A percentile compares a stretch with the other conserved stretches of the same genome.
Conservation (phyloP, 2,329 filamentous ascomycete species). For the Claviceps maximensis region DNA sequence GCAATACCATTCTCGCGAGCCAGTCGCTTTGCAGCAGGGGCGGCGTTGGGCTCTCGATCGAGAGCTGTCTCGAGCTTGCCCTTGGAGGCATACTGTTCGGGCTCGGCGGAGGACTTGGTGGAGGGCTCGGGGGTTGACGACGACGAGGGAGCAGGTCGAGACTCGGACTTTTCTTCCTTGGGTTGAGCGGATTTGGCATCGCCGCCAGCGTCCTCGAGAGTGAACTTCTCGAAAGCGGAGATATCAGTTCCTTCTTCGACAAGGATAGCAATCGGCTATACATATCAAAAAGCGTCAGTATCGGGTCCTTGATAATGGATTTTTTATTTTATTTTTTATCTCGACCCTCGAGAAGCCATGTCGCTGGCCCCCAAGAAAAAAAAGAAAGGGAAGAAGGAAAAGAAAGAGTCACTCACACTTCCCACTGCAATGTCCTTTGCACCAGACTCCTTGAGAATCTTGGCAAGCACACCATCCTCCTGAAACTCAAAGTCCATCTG, state of each 20-base stretch:
- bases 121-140: conserved; percentile 18
- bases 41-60: conserved; percentile 65
- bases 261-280: conserved; percentile 85
- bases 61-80: conserved; percentile 73
- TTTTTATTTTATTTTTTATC: neutral
- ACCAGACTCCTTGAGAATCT: conserved; percentile 83
- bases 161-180: conserved; percentile 54
- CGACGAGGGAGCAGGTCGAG: conserved; percentile 41
- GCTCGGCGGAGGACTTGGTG: conserved; percentile 31
- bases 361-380: neutral
- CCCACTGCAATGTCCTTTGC: conserved; percentile 91
- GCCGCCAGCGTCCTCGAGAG: conserved; percentile 79
- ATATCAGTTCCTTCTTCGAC: conserved; percentile 86
- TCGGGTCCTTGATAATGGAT: conserved; percentile 2
- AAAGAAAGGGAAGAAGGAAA: neutral
- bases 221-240: conserved; percentile 78
- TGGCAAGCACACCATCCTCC: conserved; percentile 90
- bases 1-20: conserved; percentile 75
- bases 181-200: conserved; percentile 51
- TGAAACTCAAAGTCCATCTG: conserved; percentile 99
- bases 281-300: neutral
- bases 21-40: conserved; percentile 62
- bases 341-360: neutral
- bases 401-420: conserved; percentile 53
- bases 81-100: conserved; percentile 59